Base-by-base conservation (phyloP, 164 flowering plant genomes). In the Magnolia kwangsiensis region DNA sequence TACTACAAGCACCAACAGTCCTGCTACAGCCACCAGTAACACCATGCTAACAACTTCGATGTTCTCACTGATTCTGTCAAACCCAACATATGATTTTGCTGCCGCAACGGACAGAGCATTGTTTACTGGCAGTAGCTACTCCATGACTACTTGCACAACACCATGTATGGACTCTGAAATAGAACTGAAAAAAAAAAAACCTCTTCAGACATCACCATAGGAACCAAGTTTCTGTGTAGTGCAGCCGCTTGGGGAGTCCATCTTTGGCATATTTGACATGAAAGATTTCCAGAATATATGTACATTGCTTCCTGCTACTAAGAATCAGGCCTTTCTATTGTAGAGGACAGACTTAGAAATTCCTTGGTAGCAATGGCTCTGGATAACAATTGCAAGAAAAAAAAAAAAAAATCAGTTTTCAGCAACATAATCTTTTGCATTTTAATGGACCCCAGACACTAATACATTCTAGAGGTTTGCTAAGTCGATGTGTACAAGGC, bases 311-410 rank as follows among this genome's bases (percentile, higher is more conserved):
- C 27, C 50, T 7, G 18, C 50, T 5, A 13, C 45, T 68, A 68
- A 1, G 71, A 68, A 45, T 63, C 51, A 24, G 11, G 72, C 77
- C 73, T 50, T 63, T 77, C 49, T 20, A 8, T 70, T 72, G 13
- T 50, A 55, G 83, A 51, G 8, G 71, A 73, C 2, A 20, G 23
- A 51, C 63, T 27, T 4, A 82, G 79, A 19, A 63, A 55, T 71
- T 82, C 79, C 77, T 50, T 76, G 55, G 78, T 74, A 37, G 81
- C 81, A n/a, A 76, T 49, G 69, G 77, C 77, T 59, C 84, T 82
- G 77, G 65, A 65, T 27, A 74, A 59, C 65, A 67, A 55, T 9
- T n/a, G 10, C 0, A 61, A 23, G 8, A 23, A 73, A 50, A 68
- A 1, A 59, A 51, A 50, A 59, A 59, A 68, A 23, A 73, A 59